These are phyloP conservation scores for Sclerospora graminicola DNA, from an alignment of 352 stramenopile species.

Conservation along the genomic window DNA sequence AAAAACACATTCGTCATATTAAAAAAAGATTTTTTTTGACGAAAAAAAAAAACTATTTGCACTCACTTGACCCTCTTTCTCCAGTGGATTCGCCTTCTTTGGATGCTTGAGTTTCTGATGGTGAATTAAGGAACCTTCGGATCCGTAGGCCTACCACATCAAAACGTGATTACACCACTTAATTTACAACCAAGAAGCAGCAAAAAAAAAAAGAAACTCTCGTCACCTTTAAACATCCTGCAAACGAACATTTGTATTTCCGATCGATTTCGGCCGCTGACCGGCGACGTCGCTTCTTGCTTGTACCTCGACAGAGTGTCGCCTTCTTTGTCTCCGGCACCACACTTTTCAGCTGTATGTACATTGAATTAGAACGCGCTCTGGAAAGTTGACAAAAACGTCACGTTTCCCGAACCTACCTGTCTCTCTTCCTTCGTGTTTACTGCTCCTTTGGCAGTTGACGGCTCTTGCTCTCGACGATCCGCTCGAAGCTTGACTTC, in stretches of 20 bases:
- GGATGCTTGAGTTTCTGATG: constrained; percentile 75
- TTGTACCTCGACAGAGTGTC: constrained; percentile 27
- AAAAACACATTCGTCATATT: too few relatives aligned
- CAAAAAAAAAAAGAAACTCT: constrained; percentile 1
- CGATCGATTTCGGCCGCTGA: constrained; percentile 74
- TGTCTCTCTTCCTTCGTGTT: too few relatives aligned
- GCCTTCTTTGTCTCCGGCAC: constrained; percentile 14
- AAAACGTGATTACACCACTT: constrained; percentile 1
- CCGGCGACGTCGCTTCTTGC: constrained; percentile 64
- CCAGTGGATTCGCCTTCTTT: constrained; percentile 18
- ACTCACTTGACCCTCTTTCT: constrained; percentile 27
- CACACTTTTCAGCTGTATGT: constrained; percentile 24
- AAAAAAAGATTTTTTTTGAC: too few relatives aligned
- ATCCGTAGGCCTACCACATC: constrained; percentile 55
- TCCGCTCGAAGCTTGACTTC: constrained; percentile 1
- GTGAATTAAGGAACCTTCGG: constrained; percentile 67
- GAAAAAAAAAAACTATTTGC: background rate
- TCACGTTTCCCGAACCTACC: too few relatives aligned
- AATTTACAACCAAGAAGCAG: background rate
- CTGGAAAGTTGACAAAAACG: too few relatives aligned
- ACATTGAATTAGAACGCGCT: background rate
- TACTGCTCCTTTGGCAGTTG: too few relatives aligned
- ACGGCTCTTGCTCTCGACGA: too few relatives aligned
- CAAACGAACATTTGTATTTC: constrained; percentile 47
- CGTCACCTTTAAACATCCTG: constrained; percentile 36